Evolutionary conservation across 2,329 filamentous ascomycete species (phyloP).

Genomic region (Cytospora mali): DNA sequence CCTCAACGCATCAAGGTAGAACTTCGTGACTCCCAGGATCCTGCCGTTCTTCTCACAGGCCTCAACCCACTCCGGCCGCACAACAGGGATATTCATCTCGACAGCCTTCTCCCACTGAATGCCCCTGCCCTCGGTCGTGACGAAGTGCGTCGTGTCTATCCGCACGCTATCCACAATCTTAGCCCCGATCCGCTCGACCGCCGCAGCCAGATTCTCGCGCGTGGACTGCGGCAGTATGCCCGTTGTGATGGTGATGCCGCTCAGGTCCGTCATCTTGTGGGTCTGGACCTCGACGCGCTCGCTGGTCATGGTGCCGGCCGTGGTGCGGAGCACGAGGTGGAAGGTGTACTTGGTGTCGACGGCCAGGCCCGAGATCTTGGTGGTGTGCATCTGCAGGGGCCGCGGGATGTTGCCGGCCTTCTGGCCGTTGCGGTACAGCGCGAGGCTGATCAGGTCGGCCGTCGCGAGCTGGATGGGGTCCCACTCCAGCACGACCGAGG

Average conservation of each 20-base stretch:
- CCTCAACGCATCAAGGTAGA: slow-evolving; percentile 83
- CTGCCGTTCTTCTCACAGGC: slow-evolving; percentile 93
- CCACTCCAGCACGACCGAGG: slow-evolving; percentile 98
- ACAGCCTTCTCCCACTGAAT: slow-evolving; percentile 93
- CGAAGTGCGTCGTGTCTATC: slow-evolving; percentile 98
- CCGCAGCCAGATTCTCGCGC: slow-evolving; percentile 71
- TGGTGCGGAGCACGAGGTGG: slow-evolving; percentile 87
- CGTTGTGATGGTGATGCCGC: slow-evolving; percentile 90
- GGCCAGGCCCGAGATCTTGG: slow-evolving; percentile 95
- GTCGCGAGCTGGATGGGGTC: slow-evolving; percentile 92
- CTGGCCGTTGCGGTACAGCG: slow-evolving; percentile 91
- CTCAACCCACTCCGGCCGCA: slow-evolving; percentile 94
- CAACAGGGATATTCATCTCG: slow-evolving; percentile 97
- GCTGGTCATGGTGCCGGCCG: slow-evolving; percentile 81
- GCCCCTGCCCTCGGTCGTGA: slow-evolving; percentile 90
- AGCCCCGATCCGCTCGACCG: slow-evolving; percentile 86
- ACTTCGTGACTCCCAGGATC: slow-evolving; percentile 91
- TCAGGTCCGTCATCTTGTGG: slow-evolving; percentile 98
- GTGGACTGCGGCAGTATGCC: slow-evolving; percentile 77
- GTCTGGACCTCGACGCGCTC: slow-evolving; percentile 85
- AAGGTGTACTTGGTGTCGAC: slow-evolving; percentile 96
- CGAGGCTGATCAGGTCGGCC: slow-evolving; percentile 85
- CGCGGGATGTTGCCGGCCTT: slow-evolving; percentile 95
- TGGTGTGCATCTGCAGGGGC: slow-evolving; percentile 84
- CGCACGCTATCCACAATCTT: slow-evolving; percentile 87